phyloP scores from a whole-genome alignment of 441 rosid genomes.

The Euphorbia corollata region DNA sequence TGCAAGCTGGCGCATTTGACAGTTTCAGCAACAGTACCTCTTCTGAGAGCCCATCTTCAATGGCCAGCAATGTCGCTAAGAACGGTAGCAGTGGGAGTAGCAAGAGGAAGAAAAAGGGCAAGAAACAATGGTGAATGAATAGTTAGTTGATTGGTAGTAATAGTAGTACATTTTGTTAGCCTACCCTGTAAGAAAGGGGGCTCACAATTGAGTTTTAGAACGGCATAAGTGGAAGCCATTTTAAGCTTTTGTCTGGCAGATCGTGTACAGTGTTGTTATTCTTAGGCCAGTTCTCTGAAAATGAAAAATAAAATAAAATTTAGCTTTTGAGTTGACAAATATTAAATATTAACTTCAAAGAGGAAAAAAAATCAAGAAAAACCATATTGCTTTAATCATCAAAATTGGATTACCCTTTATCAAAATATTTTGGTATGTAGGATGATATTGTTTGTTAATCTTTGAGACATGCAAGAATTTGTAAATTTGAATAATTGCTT shows the following conservation, averaged over 20 bases:
- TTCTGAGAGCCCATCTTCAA: constrained; percentile 40
- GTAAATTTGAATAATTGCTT: too few species aligned
- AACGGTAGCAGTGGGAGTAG: constrained; percentile 30
- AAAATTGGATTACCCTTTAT: too few species aligned
- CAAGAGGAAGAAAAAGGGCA: constrained; percentile 77
- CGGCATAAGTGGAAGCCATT: background rate
- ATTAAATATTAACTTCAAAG: background rate
- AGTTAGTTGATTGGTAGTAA: background rate
- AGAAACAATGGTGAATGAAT: constrained; percentile 46
- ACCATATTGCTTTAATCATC: background rate
- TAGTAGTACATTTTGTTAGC: constrained; percentile 16
- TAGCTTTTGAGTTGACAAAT: background rate
- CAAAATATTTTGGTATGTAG: too few species aligned
- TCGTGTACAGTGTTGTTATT: background rate
- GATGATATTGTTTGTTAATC: too few species aligned
- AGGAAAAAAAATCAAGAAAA: background rate
- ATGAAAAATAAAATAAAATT: background rate
- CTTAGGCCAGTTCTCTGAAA: background rate
- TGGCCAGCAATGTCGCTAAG: constrained; percentile 36
- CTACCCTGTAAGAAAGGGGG: background rate
- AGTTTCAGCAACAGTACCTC: constrained; percentile 28
- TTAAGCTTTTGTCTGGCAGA: background rate
- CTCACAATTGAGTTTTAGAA: constrained; percentile 12
- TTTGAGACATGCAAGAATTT: too few species aligned
- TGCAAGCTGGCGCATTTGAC: constrained; percentile 65